These are phyloP conservation scores for Bothriochloa decipiens DNA, from an alignment of 176 grass and related monocot species.

Conservation along the genomic window DNA sequence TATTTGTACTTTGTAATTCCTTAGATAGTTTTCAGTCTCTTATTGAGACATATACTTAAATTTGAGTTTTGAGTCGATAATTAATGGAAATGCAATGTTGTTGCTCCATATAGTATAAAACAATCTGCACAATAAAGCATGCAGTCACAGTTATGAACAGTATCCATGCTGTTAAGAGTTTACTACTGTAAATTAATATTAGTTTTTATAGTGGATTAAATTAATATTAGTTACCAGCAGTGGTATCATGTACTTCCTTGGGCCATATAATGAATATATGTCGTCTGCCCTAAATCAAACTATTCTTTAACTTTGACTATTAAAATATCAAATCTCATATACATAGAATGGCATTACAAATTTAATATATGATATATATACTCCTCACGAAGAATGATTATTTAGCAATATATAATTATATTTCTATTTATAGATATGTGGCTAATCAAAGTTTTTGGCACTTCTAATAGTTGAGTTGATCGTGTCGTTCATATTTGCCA, in stretches of 20 bases:
- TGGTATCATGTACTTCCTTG: background rate
- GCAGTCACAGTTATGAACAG: background rate
- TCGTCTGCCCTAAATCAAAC: no score
- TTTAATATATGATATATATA: background rate
- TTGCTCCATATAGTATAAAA: background rate
- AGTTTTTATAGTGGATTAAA: no score
- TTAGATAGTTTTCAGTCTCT: background rate
- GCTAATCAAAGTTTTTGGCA: background rate
- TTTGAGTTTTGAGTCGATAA: background rate
- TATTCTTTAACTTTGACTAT: background rate
- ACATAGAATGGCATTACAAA: background rate
- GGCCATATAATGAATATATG: no score
- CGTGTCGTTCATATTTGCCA: background rate
- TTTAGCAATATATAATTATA: background rate
- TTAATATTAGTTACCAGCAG: background rate
- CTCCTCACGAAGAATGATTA: background rate
- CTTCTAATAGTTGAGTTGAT: background rate
- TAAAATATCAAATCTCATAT: background rate
- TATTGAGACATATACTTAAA: background rate
- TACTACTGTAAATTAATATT: background rate
- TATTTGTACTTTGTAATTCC: background rate
- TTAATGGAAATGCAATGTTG: background rate
- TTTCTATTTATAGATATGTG: background rate
- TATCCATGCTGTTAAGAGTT: background rate
- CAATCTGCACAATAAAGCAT: background rate